Conservation (phyloP, 352 stramenopile species). For the Globisporangium polare region DNA sequence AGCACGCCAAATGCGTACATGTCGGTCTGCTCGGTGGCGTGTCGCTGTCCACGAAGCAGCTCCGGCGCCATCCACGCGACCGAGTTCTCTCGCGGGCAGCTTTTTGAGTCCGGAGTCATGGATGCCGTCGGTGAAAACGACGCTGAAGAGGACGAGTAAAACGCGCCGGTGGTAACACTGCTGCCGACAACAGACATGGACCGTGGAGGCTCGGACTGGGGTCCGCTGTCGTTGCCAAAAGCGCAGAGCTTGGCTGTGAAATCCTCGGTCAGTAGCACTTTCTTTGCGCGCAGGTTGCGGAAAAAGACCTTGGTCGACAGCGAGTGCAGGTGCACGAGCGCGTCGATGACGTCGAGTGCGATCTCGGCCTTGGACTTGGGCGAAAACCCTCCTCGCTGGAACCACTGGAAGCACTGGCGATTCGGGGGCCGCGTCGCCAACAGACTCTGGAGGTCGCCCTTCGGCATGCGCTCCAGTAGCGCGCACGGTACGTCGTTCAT, state of each 20-base stretch:
- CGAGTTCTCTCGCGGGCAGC: slow-evolving; percentile 7
- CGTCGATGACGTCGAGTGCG: slow-evolving; percentile 63
- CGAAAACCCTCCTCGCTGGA: slow-evolving; percentile 20
- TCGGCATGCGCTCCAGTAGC: slow-evolving; percentile 41
- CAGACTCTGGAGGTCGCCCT: slow-evolving; percentile 34
- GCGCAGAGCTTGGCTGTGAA: slow-evolving; percentile 52
- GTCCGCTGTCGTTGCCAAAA: slow-evolving; percentile 23
- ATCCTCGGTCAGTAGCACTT: slow-evolving; percentile 36
- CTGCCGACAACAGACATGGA: not conserved
- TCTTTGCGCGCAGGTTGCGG: slow-evolving; percentile 35
- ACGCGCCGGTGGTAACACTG: not conserved
- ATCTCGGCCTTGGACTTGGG: slow-evolving; percentile 62
- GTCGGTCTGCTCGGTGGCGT: slow-evolving; percentile 26
- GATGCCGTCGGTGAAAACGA: slow-evolving; percentile 14
- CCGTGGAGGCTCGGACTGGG: not conserved
- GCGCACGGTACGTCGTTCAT: slow-evolving; percentile 21
- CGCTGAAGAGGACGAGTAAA: slow-evolving; percentile 16
- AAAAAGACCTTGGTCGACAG: slow-evolving; percentile 36
- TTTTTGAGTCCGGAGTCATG: slow-evolving; percentile 1
- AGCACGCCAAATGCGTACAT: slow-evolving; percentile 51
- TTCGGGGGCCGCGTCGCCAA: slow-evolving; percentile 24
- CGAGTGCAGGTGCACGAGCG: slow-evolving; percentile 69
- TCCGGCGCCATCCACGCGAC: slow-evolving; percentile 55
- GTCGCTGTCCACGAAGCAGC: slow-evolving; percentile 31
- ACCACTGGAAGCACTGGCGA: slow-evolving; percentile 32